Conservation (phyloP, 2,329 filamentous ascomycete genomes). For the Talaromyces sp. region DNA sequence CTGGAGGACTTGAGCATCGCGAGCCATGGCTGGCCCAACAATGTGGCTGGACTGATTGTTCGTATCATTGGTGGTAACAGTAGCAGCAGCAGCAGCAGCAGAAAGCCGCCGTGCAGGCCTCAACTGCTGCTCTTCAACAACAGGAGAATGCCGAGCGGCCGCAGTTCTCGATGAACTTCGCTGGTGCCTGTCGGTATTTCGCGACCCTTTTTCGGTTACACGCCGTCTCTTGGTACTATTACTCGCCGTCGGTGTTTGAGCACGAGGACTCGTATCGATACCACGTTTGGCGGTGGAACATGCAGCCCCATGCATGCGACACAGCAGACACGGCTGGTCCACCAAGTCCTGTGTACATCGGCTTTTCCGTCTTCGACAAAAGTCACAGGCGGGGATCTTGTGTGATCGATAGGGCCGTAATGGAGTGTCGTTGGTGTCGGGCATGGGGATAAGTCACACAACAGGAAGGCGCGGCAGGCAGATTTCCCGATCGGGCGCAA, state of each 20-base stretch:
- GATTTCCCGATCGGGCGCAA: not conserved
- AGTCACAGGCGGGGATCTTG: constrained; percentile 18
- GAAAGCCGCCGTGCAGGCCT: not conserved
- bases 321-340: constrained; percentile 16
- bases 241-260: not conserved
- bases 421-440: not conserved
- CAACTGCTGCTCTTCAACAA: not conserved
- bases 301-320: constrained; percentile 14
- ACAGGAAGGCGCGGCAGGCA: not conserved
- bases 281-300: constrained; percentile 12
- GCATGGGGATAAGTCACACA: not conserved
- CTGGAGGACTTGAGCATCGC: constrained; percentile 49
- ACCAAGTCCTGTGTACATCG: constrained; percentile 16
- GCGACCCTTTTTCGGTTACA: not conserved
- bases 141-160: not conserved
- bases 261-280: not conserved
- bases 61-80: constrained; percentile 14
- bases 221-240: not conserved
- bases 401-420: constrained; percentile 18
- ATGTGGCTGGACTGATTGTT: constrained; percentile 35
- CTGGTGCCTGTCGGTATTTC: not conserved
- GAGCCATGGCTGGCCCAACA: constrained; percentile 48
- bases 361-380: constrained; percentile 18
- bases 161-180: not conserved
- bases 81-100: not conserved